Conservation (phyloP, 2,329 filamentous ascomycete genomes). For the Atkinsonella hypoxylon region DNA sequence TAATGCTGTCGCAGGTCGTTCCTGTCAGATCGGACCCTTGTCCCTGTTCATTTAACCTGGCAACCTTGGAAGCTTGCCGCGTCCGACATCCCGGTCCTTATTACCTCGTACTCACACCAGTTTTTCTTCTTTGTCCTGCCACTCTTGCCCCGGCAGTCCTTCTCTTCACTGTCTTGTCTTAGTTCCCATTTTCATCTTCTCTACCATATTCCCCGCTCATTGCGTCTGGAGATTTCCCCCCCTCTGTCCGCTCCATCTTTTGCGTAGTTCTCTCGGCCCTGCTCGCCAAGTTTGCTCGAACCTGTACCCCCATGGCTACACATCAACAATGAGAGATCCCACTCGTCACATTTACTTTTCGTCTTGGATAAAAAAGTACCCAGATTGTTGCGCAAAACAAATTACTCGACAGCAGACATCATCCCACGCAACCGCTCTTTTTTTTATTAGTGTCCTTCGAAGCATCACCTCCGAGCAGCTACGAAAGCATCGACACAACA, state of each 20-base stretch:
- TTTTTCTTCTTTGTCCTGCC: not conserved
- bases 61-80: not conserved
- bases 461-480: not conserved
- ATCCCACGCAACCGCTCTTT: not conserved
- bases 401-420: not conserved
- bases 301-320: not conserved
- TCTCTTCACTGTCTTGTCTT: not conserved
- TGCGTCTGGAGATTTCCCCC: too few relatives aligned
- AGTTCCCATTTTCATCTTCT: not conserved
- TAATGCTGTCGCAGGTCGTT: not conserved
- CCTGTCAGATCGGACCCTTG: not conserved
- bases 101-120: not conserved
- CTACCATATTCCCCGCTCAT: too few relatives aligned
- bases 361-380: slow-evolving; percentile 1
- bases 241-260: not conserved
- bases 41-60: not conserved
- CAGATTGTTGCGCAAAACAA: not conserved
- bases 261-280: not conserved
- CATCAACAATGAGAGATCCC: slow-evolving; percentile 1
- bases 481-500: slow-evolving; percentile 6
- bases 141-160: not conserved
- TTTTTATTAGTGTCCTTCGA: not conserved
- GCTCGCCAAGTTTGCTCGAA: not conserved
- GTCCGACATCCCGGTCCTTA: not conserved
- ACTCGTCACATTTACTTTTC: not conserved